A percentile compares a stretch with the other conserved stretches of the same genome.
These are phyloP conservation scores for Boletus sensibilis DNA, from an alignment of 768 basidiomycete species.

Conservation along the genomic window DNA sequence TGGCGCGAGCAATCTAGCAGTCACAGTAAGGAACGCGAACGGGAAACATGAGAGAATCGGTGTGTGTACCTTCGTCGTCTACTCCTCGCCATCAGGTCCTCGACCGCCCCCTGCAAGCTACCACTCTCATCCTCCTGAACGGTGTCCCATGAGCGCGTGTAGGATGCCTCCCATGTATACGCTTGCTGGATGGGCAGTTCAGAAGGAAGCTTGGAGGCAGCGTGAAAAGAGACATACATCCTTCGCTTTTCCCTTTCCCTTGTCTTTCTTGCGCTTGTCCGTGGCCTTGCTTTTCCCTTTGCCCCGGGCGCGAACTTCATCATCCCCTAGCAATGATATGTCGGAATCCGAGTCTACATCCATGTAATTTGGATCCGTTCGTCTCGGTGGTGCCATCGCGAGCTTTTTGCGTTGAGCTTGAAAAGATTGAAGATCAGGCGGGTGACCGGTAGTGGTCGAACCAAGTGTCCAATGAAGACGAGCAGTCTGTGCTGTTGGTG, in stretches of 20 bases:
- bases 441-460: background rate
- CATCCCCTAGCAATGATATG: conserved; percentile 58
- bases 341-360: conserved; percentile 72
- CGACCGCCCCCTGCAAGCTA: conserved; percentile 85
- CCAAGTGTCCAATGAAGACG: background rate
- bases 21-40: conserved; percentile 5
- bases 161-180: conserved; percentile 96
- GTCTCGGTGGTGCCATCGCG: conserved; percentile 28
- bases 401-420: background rate
- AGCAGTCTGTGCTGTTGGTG: background rate
- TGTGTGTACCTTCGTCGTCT: conserved; percentile 70
- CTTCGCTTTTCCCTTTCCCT: conserved; percentile 41
- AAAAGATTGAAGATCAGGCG: background rate
- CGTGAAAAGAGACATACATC: conserved; percentile 24
- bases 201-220: background rate
- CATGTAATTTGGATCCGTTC: conserved; percentile 40
- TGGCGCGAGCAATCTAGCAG: conserved; percentile 73
- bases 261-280: conserved; percentile 54
- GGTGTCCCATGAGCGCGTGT: conserved; percentile 93
- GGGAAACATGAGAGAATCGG: conserved; percentile 1
- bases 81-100: conserved; percentile 83
- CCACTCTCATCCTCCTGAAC: conserved; percentile 96
- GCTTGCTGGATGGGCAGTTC: conserved; percentile 51
- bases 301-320: conserved; percentile 46
- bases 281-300: conserved; percentile 56